These are phyloP conservation scores for Saccharomycopsis vini DNA, from an alignment of 805 yeast species.

Conservation along the genomic window DNA sequence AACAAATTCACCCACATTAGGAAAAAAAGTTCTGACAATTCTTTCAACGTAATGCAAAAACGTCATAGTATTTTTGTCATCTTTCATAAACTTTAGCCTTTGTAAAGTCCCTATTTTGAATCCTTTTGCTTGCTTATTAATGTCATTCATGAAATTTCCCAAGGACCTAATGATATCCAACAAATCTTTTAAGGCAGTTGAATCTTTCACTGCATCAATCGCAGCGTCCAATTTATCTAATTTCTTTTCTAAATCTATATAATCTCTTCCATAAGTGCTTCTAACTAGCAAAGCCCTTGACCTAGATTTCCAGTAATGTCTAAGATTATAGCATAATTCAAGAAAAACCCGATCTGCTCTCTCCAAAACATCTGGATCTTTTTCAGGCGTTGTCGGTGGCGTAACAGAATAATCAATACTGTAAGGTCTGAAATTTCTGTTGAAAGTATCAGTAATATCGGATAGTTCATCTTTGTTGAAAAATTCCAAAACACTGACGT, in stretches of 20 bases:
- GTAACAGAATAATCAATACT: slow-evolving; percentile 37
- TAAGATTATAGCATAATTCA: slow-evolving; percentile 58
- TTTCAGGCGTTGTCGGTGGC: slow-evolving; percentile 35
- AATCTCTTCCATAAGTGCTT: slow-evolving; percentile 54
- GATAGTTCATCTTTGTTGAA: slow-evolving; percentile 57
- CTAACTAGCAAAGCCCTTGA: slow-evolving; percentile 51
- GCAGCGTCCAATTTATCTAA: slow-evolving; percentile 53
- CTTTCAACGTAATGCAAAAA: slow-evolving; percentile 70
- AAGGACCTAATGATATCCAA: slow-evolving; percentile 60
- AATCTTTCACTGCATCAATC: slow-evolving; percentile 41
- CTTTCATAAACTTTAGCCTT: slow-evolving; percentile 63
- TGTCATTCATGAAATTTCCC: slow-evolving; percentile 75
- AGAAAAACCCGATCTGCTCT: slow-evolving; percentile 64
- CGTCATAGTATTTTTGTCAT: slow-evolving; percentile 58
- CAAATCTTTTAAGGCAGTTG: slow-evolving; percentile 46
- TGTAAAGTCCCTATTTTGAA: slow-evolving; percentile 62
- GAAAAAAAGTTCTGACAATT: slow-evolving; percentile 53
- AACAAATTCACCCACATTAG: slow-evolving; percentile 52
- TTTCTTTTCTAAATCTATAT: slow-evolving; percentile 48
- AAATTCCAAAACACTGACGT: slow-evolving; percentile 56
- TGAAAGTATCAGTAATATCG: slow-evolving; percentile 47
- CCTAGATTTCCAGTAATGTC: slow-evolving; percentile 65
- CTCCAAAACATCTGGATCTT: slow-evolving; percentile 49
- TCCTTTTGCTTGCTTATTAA: slow-evolving; percentile 58
- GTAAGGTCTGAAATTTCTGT: slow-evolving; percentile 55